phyloP scores from a whole-genome alignment of 179 eudicot genomes.

The Nepenthes alata region DNA sequence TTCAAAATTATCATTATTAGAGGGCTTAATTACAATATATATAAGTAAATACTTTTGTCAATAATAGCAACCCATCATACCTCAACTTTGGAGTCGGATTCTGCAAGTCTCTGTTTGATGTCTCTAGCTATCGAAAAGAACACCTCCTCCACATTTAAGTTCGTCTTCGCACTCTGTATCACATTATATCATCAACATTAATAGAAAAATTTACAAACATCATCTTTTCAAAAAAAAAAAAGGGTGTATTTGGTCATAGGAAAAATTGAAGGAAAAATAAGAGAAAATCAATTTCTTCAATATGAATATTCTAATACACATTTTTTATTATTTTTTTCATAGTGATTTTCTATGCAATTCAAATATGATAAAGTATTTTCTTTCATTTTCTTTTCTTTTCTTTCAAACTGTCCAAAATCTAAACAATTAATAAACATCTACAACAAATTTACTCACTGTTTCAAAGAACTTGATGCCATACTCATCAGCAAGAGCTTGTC shows the following conservation, averaged over 20 bases:
- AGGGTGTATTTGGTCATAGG: too few species aligned
- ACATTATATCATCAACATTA: constrained; percentile 7
- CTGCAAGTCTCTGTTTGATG: constrained; percentile 61
- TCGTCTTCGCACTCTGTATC: constrained; percentile 60
- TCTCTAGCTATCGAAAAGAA: constrained; percentile 52
- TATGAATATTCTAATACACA: too few species aligned
- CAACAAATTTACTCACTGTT: constrained; percentile 33
- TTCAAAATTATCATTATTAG: too few species aligned
- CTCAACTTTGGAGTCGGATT: constrained; percentile 40
- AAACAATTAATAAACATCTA: constrained; percentile 4
- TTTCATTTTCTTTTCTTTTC: too few species aligned
- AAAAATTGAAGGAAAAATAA: too few species aligned
- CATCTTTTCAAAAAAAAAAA: not conserved
- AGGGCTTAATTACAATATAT: too few species aligned
- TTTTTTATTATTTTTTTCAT: too few species aligned
- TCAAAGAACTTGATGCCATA: constrained; percentile 70
- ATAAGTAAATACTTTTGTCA: too few species aligned
- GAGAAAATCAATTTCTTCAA: too few species aligned
- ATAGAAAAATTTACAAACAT: constrained; percentile 7
- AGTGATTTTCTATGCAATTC: too few species aligned
- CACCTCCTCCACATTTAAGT: constrained; percentile 57
- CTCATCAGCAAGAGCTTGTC: constrained; percentile 70
- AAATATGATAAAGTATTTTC: too few species aligned
- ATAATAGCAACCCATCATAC: not conserved
- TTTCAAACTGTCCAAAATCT: too few species aligned